Evolutionary conservation across 2,329 filamentous ascomycete species (phyloP).

Genomic region (Exophiala alcalophila): DNA sequence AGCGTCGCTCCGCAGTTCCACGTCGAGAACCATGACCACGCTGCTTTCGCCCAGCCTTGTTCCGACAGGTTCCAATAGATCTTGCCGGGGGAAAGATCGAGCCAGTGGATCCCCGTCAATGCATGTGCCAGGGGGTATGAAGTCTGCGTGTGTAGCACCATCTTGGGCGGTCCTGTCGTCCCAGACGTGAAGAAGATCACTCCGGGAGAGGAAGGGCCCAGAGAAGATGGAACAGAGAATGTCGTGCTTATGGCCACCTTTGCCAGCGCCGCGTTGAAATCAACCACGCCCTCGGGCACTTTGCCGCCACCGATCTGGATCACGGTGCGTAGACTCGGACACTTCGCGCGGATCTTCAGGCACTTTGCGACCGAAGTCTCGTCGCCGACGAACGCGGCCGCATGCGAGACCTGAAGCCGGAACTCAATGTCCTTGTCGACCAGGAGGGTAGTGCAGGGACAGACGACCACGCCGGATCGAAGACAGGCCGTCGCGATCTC

Average conservation of each 20-base stretch:
- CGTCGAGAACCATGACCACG: constrained; percentile 40
- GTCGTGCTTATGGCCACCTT: constrained; percentile 29
- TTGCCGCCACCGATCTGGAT: constrained; percentile 32
- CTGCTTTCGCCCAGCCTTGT: constrained; percentile 45
- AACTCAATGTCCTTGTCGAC: constrained; percentile 43
- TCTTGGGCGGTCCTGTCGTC: constrained; percentile 43
- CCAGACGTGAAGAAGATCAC: constrained; percentile 43
- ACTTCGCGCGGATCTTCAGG: constrained; percentile 33
- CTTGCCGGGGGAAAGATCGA: constrained; percentile 37
- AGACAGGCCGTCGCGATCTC: constrained; percentile 41
- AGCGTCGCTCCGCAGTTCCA: constrained; percentile 44
- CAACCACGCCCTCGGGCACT: constrained; percentile 26
- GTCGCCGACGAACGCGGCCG: constrained; percentile 41
- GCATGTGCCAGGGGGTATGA: constrained; percentile 42
- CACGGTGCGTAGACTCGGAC: constrained; percentile 36
- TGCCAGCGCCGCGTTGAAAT: constrained; percentile 32
- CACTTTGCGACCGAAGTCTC: constrained; percentile 36
- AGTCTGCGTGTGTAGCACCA: constrained; percentile 43
- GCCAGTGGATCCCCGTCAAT: constrained; percentile 41
- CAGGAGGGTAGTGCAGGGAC: constrained; percentile 40
- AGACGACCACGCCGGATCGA: constrained; percentile 38
- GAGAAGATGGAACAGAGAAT: constrained; percentile 15
- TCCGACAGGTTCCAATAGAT: constrained; percentile 43
- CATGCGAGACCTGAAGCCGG: constrained; percentile 35
- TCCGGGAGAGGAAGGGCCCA: constrained; percentile 34